Conservation (phyloP, 2,329 filamentous ascomycete species). For the Clonostachys byssicola region DNA sequence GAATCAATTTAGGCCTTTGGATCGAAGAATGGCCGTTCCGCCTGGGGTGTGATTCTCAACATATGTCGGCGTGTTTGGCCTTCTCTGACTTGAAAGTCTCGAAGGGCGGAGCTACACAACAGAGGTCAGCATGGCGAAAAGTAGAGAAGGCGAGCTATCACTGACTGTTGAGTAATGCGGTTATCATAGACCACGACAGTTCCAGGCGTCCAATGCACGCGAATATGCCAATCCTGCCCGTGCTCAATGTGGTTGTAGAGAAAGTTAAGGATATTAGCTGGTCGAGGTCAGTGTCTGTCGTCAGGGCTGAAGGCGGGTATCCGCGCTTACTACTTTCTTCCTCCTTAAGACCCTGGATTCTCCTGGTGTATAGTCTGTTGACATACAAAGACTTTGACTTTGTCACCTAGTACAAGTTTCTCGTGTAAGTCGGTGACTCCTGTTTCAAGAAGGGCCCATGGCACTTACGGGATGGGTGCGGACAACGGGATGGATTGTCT, state of each 20-base stretch:
- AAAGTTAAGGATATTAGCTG: slow-evolving; percentile 50
- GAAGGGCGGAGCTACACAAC: not conserved
- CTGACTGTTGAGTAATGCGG: slow-evolving; percentile 44
- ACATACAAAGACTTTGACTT: slow-evolving; percentile 74
- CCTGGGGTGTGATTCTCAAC: not conserved
- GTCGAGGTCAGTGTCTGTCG: not conserved
- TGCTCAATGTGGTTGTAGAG: slow-evolving; percentile 65
- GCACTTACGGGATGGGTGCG: slow-evolving; percentile 58
- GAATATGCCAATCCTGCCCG: slow-evolving; percentile 67
- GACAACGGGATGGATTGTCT: slow-evolving; percentile 68
- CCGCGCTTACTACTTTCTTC: slow-evolving; percentile 56
- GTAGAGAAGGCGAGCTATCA: not conserved
- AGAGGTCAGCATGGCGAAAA: not conserved
- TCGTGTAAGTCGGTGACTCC: not conserved
- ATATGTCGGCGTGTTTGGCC: not conserved
- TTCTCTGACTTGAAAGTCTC: not conserved
- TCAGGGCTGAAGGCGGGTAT: not conserved
- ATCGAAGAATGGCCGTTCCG: not conserved
- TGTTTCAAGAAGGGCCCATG: not conserved
- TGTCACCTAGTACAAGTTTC: slow-evolving; percentile 35
- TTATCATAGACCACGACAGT: slow-evolving; percentile 72
- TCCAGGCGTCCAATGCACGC: slow-evolving; percentile 65
- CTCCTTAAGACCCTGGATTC: slow-evolving; percentile 65
- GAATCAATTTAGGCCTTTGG: not conserved
- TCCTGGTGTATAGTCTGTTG: slow-evolving; percentile 64